These are phyloP conservation scores for Jacaranda copaia DNA, from an alignment of 257 asterid genomes.

Conservation along the genomic window DNA sequence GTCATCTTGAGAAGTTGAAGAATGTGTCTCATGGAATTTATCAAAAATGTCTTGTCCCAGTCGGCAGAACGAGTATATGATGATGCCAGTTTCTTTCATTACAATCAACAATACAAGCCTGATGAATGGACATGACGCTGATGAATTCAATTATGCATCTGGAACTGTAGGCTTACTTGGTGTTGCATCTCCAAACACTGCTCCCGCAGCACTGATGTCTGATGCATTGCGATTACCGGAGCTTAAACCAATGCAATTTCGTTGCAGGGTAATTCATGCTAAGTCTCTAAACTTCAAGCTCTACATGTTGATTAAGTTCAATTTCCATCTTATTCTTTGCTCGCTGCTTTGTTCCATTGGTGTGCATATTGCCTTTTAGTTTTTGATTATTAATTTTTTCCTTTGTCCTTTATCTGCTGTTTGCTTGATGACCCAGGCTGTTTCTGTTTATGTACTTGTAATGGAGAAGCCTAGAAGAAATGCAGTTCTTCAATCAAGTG, in stretches of 20 bases:
- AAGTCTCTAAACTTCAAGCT: neutral
- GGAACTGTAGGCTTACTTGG: constrained; percentile 39
- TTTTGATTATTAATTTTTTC: constrained; percentile 9
- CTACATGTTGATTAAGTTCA: constrained; percentile 5
- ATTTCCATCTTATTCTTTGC: neutral
- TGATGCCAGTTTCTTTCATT: constrained; percentile 79
- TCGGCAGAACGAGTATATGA: constrained; percentile 59
- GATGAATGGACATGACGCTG: constrained; percentile 35
- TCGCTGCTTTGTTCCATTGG: constrained; percentile 10
- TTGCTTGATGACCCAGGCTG: constrained; percentile 58
- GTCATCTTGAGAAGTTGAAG: constrained; percentile 5
- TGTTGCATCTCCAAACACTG: constrained; percentile 40
- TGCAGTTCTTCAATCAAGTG: constrained; percentile 36
- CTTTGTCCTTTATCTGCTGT: constrained; percentile 11
- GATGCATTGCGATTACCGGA: constrained; percentile 51
- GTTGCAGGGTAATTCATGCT: constrained; percentile 71
- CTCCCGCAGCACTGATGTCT: constrained; percentile 56
- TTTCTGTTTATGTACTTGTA: constrained; percentile 62
- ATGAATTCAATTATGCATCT: constrained; percentile 41
- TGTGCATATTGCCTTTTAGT: neutral
- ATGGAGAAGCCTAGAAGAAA: constrained; percentile 53
- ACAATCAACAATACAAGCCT: constrained; percentile 55
- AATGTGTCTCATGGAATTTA: constrained; percentile 27
- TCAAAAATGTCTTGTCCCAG: constrained; percentile 47
- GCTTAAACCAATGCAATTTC: constrained; percentile 59